A percentile compares a stretch with the other conserved stretches of the same genome.
Evolutionary conservation across 73 alveolate genomes (phyloP).

Genomic region (Blepharisma japonicum): DNA sequence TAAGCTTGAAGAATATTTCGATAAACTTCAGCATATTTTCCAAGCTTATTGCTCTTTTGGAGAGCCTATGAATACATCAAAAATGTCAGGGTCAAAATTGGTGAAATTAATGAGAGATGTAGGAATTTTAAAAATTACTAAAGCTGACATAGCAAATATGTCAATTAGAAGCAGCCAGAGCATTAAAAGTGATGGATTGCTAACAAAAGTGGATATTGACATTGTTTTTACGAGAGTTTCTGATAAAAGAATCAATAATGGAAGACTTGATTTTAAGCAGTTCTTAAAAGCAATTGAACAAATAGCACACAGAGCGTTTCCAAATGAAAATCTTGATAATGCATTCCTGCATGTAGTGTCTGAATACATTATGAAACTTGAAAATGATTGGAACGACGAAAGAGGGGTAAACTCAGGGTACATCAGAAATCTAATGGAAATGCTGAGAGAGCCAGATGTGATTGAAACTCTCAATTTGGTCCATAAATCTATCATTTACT

Average conservation of each 20-base stretch:
- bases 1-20: slow-evolving; percentile 37
- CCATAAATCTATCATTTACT: slow-evolving; percentile 56
- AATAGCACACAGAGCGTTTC: slow-evolving; percentile 45
- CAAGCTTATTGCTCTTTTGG: slow-evolving; percentile 70
- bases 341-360: slow-evolving; percentile 29
- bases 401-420: slow-evolving; percentile 22
- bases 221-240: slow-evolving; percentile 52
- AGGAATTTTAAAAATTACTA: slow-evolving; percentile 32
- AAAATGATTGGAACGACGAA: slow-evolving; percentile 35
- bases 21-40: slow-evolving; percentile 46
- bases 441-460: slow-evolving; percentile 57
- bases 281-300: slow-evolving; percentile 51
- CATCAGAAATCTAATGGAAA: slow-evolving; percentile 47
- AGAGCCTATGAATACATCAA: slow-evolving; percentile 61
- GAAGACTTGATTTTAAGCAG: slow-evolving; percentile 57
- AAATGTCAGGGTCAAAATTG: slow-evolving; percentile 57
- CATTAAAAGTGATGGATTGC: slow-evolving; percentile 26
- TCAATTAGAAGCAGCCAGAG: not conserved
- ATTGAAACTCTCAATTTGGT: slow-evolving; percentile 61
- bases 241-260: not conserved
- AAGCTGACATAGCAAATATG: not conserved
- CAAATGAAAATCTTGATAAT: slow-evolving; percentile 27
- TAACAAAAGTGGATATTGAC: slow-evolving; percentile 59
- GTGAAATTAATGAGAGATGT: slow-evolving; percentile 63
- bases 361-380: slow-evolving; percentile 35